phyloP scores from a whole-genome alignment of 371 early-diverging fungal genomes.

The Synchytrium microbalum region DNA sequence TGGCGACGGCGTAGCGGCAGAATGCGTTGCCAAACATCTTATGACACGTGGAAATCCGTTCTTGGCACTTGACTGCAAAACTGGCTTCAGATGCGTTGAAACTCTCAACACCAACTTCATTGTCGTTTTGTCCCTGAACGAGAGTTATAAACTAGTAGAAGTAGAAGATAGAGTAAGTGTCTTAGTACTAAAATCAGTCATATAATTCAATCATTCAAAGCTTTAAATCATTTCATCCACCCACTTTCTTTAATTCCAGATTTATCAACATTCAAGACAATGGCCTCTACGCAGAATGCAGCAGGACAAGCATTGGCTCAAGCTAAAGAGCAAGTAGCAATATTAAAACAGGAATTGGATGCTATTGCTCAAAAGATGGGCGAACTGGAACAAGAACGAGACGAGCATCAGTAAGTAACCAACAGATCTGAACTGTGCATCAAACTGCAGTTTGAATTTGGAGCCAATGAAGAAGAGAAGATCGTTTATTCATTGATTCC shows the following conservation, averaged over 20 bases:
- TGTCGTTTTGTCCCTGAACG: too few relatives aligned
- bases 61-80: too few relatives aligned
- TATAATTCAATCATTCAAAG: too few relatives aligned
- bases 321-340: background rate
- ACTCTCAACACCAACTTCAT: background rate
- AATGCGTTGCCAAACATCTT: background rate
- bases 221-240: too few relatives aligned
- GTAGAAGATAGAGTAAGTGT: too few relatives aligned
- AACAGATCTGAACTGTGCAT: background rate
- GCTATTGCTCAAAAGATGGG: slow-evolving; percentile 82
- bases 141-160: too few relatives aligned
- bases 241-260: too few relatives aligned
- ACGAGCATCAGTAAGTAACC: slow-evolving; percentile 78
- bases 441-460: too few relatives aligned
- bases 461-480: background rate
- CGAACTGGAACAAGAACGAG: slow-evolving; percentile 86
- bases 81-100: background rate
- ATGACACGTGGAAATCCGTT: too few relatives aligned
- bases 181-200: too few relatives aligned
- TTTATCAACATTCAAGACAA: too few relatives aligned
- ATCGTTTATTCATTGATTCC: background rate
- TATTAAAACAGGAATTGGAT: slow-evolving; percentile 68
- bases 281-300: too few relatives aligned
- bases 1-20: background rate
- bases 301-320: background rate